Evolutionary conservation across 2,329 filamentous ascomycete genomes (phyloP).

Genomic region (Claviceps paspali): DNA sequence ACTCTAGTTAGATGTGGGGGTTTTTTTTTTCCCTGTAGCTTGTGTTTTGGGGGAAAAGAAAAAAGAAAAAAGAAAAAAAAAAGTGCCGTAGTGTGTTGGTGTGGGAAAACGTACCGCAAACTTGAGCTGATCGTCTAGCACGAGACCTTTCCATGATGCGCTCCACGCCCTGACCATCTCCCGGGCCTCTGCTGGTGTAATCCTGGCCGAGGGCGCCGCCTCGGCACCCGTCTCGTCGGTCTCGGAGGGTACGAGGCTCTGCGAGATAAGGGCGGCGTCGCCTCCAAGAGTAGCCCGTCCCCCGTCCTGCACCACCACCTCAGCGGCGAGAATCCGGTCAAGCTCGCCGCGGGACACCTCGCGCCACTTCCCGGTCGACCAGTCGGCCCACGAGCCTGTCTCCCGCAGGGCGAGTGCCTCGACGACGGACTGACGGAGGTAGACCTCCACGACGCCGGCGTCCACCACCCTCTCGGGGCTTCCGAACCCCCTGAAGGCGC

Average conservation of each 20-base stretch:
- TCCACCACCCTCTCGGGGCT: slow-evolving; percentile 25
- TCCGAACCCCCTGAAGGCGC: slow-evolving; percentile 29
- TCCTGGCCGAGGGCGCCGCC: neutral
- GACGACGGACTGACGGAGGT: slow-evolving; percentile 34
- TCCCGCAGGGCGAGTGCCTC: slow-evolving; percentile 33
- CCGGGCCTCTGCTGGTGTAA: slow-evolving; percentile 21
- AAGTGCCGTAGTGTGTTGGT: no score
- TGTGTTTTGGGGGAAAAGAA: no score
- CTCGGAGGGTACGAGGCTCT: neutral
- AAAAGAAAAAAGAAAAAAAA: no score
- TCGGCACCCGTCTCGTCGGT: neutral
- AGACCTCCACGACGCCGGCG: slow-evolving; percentile 28
- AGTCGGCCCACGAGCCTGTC: slow-evolving; percentile 14
- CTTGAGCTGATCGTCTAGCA: slow-evolving; percentile 46
- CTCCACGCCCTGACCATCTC: slow-evolving; percentile 32
- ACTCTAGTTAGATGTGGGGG: neutral
- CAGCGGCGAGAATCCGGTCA: slow-evolving; percentile 19
- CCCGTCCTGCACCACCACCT: slow-evolving; percentile 26
- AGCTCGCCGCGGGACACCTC: slow-evolving; percentile 19
- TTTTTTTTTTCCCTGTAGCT: neutral
- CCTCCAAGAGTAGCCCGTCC: slow-evolving; percentile 26
- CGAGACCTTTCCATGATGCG: slow-evolving; percentile 40
- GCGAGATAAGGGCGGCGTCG: slow-evolving; percentile 16
- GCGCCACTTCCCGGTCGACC: slow-evolving; percentile 20
- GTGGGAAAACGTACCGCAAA: slow-evolving; percentile 49